Evolutionary conservation across 805 yeast genomes (phyloP).

Genomic region (Nakazawaea ishiwadae): DNA sequence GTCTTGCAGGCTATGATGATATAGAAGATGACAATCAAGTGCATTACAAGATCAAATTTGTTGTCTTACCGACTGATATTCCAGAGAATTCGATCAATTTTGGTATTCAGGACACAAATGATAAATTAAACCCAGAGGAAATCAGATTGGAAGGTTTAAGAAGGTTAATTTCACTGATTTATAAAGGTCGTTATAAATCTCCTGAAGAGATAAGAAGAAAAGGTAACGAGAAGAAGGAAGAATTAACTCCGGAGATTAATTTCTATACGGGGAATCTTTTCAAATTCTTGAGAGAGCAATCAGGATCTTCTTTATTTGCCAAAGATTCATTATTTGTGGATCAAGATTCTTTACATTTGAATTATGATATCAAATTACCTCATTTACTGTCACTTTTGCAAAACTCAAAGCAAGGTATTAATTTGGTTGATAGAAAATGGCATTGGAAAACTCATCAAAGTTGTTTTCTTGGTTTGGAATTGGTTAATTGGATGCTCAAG

Average conservation of each 20-base stretch:
- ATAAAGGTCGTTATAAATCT: slow-evolving; percentile 48
- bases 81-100: slow-evolving; percentile 45
- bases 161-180: slow-evolving; percentile 57
- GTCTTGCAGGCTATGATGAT: slow-evolving; percentile 87
- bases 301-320: slow-evolving; percentile 30
- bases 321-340: slow-evolving; percentile 30
- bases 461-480: slow-evolving; percentile 81
- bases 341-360: slow-evolving; percentile 31
- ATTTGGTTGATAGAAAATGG: slow-evolving; percentile 81
- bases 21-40: slow-evolving; percentile 49
- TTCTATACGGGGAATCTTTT: slow-evolving; percentile 87
- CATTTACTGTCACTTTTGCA: slow-evolving; percentile 65
- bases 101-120: slow-evolving; percentile 41
- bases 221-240: slow-evolving; percentile 31
- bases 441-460: slow-evolving; percentile 75
- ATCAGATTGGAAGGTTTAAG: slow-evolving; percentile 88
- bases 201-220: slow-evolving; percentile 34
- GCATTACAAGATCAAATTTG: slow-evolving; percentile 73
- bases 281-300: slow-evolving; percentile 53
- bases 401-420: slow-evolving; percentile 51
- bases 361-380: slow-evolving; percentile 40
- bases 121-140: slow-evolving; percentile 74
- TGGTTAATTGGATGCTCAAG: slow-evolving; percentile 81
- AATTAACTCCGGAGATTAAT: slow-evolving; percentile 64
- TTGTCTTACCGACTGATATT: slow-evolving; percentile 72